Conservation (phyloP, 2,329 filamentous ascomycete genomes). For the Aspergillus persii region DNA sequence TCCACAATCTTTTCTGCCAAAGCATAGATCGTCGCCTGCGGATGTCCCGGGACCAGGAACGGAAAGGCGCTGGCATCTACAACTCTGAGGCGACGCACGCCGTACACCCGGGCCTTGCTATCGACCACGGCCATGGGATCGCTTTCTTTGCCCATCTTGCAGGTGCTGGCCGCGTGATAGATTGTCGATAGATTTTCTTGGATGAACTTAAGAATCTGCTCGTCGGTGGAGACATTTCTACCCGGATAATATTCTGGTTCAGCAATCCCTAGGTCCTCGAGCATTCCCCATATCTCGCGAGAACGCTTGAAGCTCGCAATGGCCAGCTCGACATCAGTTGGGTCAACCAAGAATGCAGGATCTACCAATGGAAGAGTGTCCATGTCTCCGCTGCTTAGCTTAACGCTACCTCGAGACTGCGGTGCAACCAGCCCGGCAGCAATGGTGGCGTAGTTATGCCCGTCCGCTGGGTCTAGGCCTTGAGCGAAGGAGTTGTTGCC, state of each 20-base stretch:
- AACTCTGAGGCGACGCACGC: constrained; percentile 30
- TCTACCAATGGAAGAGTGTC: constrained; percentile 15
- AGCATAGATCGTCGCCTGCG: constrained; percentile 36
- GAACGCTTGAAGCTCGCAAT: constrained; percentile 43
- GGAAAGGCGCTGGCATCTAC: constrained; percentile 36
- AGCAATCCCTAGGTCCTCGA: constrained; percentile 18
- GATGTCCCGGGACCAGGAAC: constrained; percentile 38
- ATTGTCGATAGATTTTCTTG: constrained; percentile 25
- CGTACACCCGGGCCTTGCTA: constrained; percentile 28
- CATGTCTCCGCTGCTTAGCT: constrained; percentile 15
- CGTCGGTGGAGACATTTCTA: constrained; percentile 37
- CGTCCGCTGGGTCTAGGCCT: constrained; percentile 23
- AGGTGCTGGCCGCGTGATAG: constrained; percentile 36
- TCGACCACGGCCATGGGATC: constrained; percentile 38
- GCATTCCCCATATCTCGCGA: constrained; percentile 34
- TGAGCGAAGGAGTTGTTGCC: constrained; percentile 16
- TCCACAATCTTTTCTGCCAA: constrained; percentile 41
- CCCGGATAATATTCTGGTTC: constrained; percentile 38
- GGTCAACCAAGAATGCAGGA: constrained; percentile 13
- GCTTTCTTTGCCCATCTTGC: constrained; percentile 36
- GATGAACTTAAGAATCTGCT: constrained; percentile 38
- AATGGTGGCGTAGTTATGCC: constrained; percentile 16
- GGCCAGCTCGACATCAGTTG: constrained; percentile 43
- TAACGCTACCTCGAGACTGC: constrained; percentile 16
- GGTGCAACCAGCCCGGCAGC: constrained; percentile 10